These are phyloP conservation scores for Trichoderma virens DNA, from an alignment of 495 filamentous ascomycete genomes.

Conservation along the genomic window DNA sequence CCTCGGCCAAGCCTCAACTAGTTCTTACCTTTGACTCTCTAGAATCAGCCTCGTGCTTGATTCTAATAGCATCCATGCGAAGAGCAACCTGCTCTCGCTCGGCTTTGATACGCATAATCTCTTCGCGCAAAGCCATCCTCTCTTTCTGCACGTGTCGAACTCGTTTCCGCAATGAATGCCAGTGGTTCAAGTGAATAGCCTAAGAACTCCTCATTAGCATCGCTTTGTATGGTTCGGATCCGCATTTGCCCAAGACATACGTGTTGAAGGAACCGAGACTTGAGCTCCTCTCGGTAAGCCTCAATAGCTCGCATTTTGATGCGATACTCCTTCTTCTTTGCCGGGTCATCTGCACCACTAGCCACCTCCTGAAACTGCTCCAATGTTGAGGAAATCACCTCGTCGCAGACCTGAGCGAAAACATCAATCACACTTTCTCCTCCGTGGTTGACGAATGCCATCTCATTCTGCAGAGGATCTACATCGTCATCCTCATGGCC, in stretches of 20 bases:
- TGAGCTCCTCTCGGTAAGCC: slow-evolving; percentile 59
- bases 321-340: slow-evolving; percentile 43
- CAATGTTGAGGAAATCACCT: slow-evolving; percentile 49
- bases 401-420: slow-evolving; percentile 59
- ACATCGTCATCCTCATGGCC: slow-evolving; percentile 26
- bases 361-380: slow-evolving; percentile 35
- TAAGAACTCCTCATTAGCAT: neutral
- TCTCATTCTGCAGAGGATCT: slow-evolving; percentile 32
- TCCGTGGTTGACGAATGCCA: slow-evolving; percentile 46
- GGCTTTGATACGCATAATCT: slow-evolving; percentile 53
- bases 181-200: slow-evolving; percentile 56
- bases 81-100: slow-evolving; percentile 61
- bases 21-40: slow-evolving; percentile 37
- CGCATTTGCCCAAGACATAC: slow-evolving; percentile 25
- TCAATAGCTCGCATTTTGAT: slow-evolving; percentile 58
- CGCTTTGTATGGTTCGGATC: neutral
- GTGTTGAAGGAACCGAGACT: slow-evolving; percentile 53
- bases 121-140: slow-evolving; percentile 54
- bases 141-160: slow-evolving; percentile 56
- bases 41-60: slow-evolving; percentile 46
- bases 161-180: slow-evolving; percentile 53
- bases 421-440: slow-evolving; percentile 66
- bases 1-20: neutral
- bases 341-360: slow-evolving; percentile 29
- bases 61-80: slow-evolving; percentile 60